Base-by-base conservation (phyloP, 148 eudicot species). In the Polygonum aviculare region DNA sequence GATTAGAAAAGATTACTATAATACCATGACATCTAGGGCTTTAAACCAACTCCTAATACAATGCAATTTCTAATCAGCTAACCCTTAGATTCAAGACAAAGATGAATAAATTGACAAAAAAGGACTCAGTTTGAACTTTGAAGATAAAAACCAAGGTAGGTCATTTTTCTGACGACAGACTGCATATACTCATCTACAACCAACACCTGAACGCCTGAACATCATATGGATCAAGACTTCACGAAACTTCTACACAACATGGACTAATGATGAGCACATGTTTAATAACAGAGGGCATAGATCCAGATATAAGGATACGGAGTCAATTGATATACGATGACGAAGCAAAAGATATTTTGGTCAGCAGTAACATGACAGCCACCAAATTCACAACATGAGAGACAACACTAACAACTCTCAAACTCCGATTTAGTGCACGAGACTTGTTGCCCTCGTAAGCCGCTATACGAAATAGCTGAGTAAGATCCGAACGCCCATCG, bases 391-490 rank as follows among this genome's bases (percentile, higher is more conserved):
- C n/a, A n/a, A n/a, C n/a, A n/a, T n/a, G n/a, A n/a, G n/a, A n/a
- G n/a, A n/a, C n/a, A n/a, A n/a, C 31, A 78, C 90, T 87, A 48
- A 94, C 98, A 89, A 94, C 96, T 83, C 98, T 86, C 69, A 94
- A 74, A 69, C 89, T 85, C 38, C 97, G 85, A 75, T 88, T 88
- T 33, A 87, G 97, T 22, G 89, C 85, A 77, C 90, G 92, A 31
- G 98, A 92, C 70, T 90, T 92, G 76, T 87, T 90, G 21, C 97
- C 96, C 90, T 94, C 96, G 79, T 92, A 96, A 75, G 88, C 85
- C 69, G 98, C 98, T 51, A 88, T 81, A 22, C 87, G 85, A 70
- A 94, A 88, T 60, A 94, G 86, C 39, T 85, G 91, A 63, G 96
- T 88, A 75, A 94, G 97, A 84, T 94, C 98, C n/a, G 94, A 91